Evolutionary conservation across 768 basidiomycete genomes (phyloP), one percentile per base, ranked within the genome.

Genomic region (Lactifluus hygrophoroides): DNA sequence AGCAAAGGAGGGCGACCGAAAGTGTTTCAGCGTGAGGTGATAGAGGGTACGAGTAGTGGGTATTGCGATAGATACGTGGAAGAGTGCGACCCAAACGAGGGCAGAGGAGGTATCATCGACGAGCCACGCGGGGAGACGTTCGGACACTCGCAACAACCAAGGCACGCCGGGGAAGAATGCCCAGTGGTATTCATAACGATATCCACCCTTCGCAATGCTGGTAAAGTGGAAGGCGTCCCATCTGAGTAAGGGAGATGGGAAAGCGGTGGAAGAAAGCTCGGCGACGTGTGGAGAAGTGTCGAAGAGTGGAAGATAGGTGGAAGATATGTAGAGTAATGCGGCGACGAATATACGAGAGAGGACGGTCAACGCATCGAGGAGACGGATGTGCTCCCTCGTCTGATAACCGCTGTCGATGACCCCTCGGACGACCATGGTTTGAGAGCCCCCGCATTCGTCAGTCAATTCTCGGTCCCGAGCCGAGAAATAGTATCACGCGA

Each of bases 181-280:
- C 80, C 88, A 89, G 63, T 90, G 77, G 65, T 95, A 80, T 68
- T 98, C 95, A 68, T 82, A 83, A 0, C 61, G 60, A 64, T 85
- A 79, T 9, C 80, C 80, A 11, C 78, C 58, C 27, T 75, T 66
- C 0, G 91, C 89, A 53, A 91, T 81, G 65, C 80, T 77, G 6
- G 75, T 64, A 69, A 93, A 97, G 71, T 96, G 86, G 63, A 97
- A 79, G 2, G 77, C 76, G 67, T 98, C 95, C 96, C 95, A 99
- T 64, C 93, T 82, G 10, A 93, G 73, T 3, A 83, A 68, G 1
- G 75, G 59, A 3, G 61, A 66, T 3, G 49, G 54, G 17, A 42
- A 40, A n/a, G 48, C 28, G 30, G 54, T 25, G 9, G 51, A 35
- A 1, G 46, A 5, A 37, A 64, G 30, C 42, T 56, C 2, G 32